These are phyloP conservation scores for Fusarium subtropicale DNA, from an alignment of 2,329 filamentous ascomycete species.

Conservation along the genomic window DNA sequence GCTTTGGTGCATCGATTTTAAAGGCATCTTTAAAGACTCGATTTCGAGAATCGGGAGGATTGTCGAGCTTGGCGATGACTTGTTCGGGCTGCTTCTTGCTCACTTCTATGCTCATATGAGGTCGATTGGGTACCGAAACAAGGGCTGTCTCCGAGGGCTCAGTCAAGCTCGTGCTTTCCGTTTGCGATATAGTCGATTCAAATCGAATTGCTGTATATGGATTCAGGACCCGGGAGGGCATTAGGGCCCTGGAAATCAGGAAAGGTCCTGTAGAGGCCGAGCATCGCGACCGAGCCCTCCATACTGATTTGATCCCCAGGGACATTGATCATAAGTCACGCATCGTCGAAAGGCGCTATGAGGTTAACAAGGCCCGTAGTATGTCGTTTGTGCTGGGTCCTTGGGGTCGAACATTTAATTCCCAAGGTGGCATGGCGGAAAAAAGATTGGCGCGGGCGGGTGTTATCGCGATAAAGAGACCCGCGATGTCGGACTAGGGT, in stretches of 20 bases:
- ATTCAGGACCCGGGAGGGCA: constrained; percentile 35
- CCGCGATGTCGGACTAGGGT: constrained; percentile 28
- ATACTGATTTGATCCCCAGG: constrained; percentile 58
- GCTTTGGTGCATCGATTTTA: constrained; percentile 35
- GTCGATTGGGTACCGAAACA: neutral
- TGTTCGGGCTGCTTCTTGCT: constrained; percentile 12
- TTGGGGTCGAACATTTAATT: constrained; percentile 12
- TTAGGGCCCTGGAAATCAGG: constrained; percentile 37
- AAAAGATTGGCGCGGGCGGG: constrained; percentile 34
- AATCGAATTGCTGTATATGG: constrained; percentile 22
- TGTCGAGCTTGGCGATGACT: constrained; percentile 29
- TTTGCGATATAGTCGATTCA: constrained; percentile 39
- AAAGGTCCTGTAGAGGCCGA: constrained; percentile 44
- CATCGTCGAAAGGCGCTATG: constrained; percentile 49
- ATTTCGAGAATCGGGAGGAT: constrained; percentile 42
- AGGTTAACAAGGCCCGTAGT: constrained; percentile 16
- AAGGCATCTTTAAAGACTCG: constrained; percentile 49
- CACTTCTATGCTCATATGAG: constrained; percentile 8
- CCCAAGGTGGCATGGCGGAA: constrained; percentile 20
- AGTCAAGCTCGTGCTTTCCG: neutral
- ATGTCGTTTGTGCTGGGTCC: constrained; percentile 24
- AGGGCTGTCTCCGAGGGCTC: constrained; percentile 13
- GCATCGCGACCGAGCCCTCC: constrained; percentile 56
- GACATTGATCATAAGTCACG: constrained; percentile 58
- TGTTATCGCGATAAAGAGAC: constrained; percentile 40